These are phyloP conservation scores for Trichoderma sp. DNA, from an alignment of 2,329 filamentous ascomycete genomes.

Conservation along the genomic window DNA sequence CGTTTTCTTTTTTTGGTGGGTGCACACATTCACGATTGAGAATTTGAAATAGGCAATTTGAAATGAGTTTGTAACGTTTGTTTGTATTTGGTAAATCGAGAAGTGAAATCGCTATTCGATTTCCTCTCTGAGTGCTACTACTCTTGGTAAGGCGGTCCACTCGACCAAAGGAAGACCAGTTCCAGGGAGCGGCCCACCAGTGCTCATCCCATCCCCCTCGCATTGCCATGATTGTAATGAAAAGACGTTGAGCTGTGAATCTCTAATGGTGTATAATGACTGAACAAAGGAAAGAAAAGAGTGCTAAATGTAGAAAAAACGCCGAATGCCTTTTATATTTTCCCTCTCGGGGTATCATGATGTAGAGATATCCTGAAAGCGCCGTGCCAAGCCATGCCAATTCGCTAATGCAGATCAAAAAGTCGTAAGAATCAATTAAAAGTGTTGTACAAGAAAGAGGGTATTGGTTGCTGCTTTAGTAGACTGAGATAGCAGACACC, in stretches of 20 bases:
- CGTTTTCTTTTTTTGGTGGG: not conserved
- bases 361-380: slow-evolving; percentile 2
- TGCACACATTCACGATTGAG: not conserved
- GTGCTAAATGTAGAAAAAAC: not conserved
- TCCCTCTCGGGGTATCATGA: slow-evolving; percentile 23
- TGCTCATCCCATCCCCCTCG: slow-evolving; percentile 4
- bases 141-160: slow-evolving; percentile 13
- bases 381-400: slow-evolving; percentile 23
- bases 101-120: slow-evolving; percentile 18
- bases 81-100: slow-evolving; percentile 7
- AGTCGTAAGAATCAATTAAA: slow-evolving; percentile 16
- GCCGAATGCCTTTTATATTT: slow-evolving; percentile 19
- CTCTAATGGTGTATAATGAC: slow-evolving; percentile 18
- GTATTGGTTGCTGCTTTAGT: slow-evolving; percentile 42
- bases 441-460: slow-evolving; percentile 4
- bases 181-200: slow-evolving; percentile 22
- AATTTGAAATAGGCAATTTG: not conserved
- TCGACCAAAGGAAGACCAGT: slow-evolving; percentile 23
- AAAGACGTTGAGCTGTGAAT: slow-evolving; percentile 17
- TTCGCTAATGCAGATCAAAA: slow-evolving; percentile 17
- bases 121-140: slow-evolving; percentile 7
- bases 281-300: slow-evolving; percentile 17
- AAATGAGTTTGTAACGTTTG: slow-evolving; percentile 11
- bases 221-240: slow-evolving; percentile 21
- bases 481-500: slow-evolving; percentile 59